Conservation (phyloP, 345 rosid genomes). For the Luvunga scandens region DNA sequence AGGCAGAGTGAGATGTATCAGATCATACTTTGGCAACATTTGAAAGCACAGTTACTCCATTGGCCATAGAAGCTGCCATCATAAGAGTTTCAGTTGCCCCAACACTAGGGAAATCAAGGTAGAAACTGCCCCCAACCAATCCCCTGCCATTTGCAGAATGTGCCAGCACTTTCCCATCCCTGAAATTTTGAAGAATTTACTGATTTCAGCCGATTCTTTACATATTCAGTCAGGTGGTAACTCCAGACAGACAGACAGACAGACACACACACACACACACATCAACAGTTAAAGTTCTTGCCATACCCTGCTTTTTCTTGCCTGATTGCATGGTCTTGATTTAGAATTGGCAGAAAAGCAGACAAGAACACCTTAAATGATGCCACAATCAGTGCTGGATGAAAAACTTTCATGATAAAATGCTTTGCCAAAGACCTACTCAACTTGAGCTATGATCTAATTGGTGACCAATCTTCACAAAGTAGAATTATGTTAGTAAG, state of each 20-base stretch:
- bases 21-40: constrained; percentile 34
- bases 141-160: constrained; percentile 31
- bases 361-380: not conserved
- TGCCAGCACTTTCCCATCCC: constrained; percentile 24
- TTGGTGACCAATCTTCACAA: not conserved
- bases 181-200: constrained; percentile 11
- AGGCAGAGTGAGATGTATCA: not conserved
- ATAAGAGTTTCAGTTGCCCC: constrained; percentile 40
- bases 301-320: not conserved
- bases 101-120: constrained; percentile 35
- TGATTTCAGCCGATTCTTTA: not conserved
- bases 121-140: constrained; percentile 31
- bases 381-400: not conserved
- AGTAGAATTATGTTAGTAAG: not conserved
- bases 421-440: not conserved
- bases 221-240: not conserved
- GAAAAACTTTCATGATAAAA: not conserved
- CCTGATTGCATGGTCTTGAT: not conserved
- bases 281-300: not conserved
- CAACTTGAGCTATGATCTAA: not conserved
- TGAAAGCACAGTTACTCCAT: constrained; percentile 33
- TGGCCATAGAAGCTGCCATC: constrained; percentile 43
- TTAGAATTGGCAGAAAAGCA: not conserved
- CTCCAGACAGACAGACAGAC: too few relatives aligned
- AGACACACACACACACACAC: too few relatives aligned